A percentile compares a stretch with the other conserved stretches of the same genome.
These are phyloP conservation scores for Agroathelia rolfsii DNA, from an alignment of 1,284 basidiomycete species.

Conservation along the genomic window DNA sequence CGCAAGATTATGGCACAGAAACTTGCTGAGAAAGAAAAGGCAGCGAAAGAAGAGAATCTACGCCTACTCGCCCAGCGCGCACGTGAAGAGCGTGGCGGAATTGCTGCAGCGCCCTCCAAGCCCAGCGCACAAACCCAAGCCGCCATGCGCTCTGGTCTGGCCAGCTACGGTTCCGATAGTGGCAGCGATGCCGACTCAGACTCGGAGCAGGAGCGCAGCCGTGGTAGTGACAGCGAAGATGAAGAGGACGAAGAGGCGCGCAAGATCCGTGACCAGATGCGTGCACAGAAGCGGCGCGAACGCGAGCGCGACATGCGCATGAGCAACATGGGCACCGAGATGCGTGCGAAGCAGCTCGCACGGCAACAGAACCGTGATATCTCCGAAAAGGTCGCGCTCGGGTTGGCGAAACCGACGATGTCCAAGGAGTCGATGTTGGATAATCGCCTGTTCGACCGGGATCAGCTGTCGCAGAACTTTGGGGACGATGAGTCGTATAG, in stretches of 20 bases:
- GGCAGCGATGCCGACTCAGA: conserved; percentile 40
- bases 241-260: conserved; percentile 82
- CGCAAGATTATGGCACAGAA: conserved; percentile 97
- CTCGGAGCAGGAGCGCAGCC: conserved; percentile 35
- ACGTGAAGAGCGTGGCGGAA: conserved; percentile 85
- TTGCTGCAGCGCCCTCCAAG: conserved; percentile 38
- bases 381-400: conserved; percentile 97
- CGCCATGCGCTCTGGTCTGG: conserved; percentile 69
- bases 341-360: conserved; percentile 90
- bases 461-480: conserved; percentile 73
- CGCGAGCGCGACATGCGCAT: conserved; percentile 96
- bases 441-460: conserved; percentile 94
- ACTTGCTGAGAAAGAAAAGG: conserved; percentile 96
- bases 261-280: conserved; percentile 82
- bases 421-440: conserved; percentile 97
- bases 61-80: conserved; percentile 91
- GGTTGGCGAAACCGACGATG: conserved; percentile 90
- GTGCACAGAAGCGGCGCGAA: conserved; percentile 85
- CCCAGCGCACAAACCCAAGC: conserved; percentile 50
- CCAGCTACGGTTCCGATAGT: conserved; percentile 77
- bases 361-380: conserved; percentile 97
- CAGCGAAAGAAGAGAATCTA: conserved; percentile 92
- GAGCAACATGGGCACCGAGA: conserved; percentile 98
- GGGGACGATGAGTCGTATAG: conserved; percentile 91
- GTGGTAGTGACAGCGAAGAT: too few relatives aligned